Base-by-base conservation (phyloP, 371 early-diverging fungal genomes). In the Syncephalastrum monosporum region DNA sequence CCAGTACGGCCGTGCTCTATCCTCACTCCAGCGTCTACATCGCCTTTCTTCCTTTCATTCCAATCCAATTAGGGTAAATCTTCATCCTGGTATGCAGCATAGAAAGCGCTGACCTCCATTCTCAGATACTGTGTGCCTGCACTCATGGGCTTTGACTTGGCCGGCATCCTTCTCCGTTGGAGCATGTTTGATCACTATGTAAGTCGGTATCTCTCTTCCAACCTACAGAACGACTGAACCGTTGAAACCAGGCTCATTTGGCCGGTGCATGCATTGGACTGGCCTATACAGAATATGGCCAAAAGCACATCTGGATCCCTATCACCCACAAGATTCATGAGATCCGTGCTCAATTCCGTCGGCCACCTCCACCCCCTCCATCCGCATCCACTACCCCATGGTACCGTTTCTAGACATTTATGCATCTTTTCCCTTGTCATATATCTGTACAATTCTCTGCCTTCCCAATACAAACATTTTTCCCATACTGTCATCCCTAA, bases 31-130 rank as follows among this genome's bases (percentile, higher is more conserved):
- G 78, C 19, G 80, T 91, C 3, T 72, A 72, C 33, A 58, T 93
- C 3, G 78, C 90, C 24, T 91, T 93, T 53, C 59, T 93, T 21
- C 92, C 93, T 3, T 84, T 87, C 60, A 51, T 91, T 4, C 83
- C 87, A 0, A 78, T 89, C 63, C 75, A 86, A 41, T 70, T 89
- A 44, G 74, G 84, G 66, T 79, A 70, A 64, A 50, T 45, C 27
- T 5, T 21, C 21, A 21, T 21, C 53, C 4, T 47, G 43, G 3
- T 29, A 7, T 57, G 47, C 21, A 27, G n/a, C 17, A 56, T 43
- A 19, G 15, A 41, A 7, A 16, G 21, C 14, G 1, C 54, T 42
- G 21, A 42, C 43, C 42, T 43, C n/a, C n/a, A 21, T 21, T 19
- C 8, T 19, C 55, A 72, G 76, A 4, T 53, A 76, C 49, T 82